Base-by-base conservation (phyloP, 192 early-diverging fungal genomes). In the Phycomyces nitens region DNA sequence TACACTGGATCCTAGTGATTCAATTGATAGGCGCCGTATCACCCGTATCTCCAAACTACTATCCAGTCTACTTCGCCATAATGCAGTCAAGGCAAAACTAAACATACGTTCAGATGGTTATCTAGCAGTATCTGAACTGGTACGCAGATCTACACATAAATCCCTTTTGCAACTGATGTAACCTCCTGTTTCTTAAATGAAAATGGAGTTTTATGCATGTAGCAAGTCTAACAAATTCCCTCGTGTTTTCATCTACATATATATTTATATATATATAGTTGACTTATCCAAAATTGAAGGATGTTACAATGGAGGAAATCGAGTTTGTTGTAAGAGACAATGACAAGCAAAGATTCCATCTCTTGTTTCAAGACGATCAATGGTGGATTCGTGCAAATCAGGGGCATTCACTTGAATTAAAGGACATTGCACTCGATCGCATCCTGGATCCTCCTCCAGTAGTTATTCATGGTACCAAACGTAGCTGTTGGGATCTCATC, bases 381-480 rank as follows among this genome's bases (percentile, higher is more conserved):
- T 90, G 84, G 82, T 80, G 64, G 55, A 92, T 97, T 50, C 76
- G 90, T 29, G 94, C 93, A 0, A 91, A 90, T 50, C 95, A 97
- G 71, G 95, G 95, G 6, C 95, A 97, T 68, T 84, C 77, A 39
- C 53, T 92, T 76, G 39, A 26, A 73, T 24, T 53, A 64, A 54
- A 69, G 70, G 53, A 71, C 76, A 49, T 47, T 73, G 34, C 56
- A 60, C 56, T 58, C 71, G 7, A 77, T 62, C 6, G n/a, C 24
- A 7, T 65, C 56, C 20, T 50, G n/a, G 38, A 56, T 16, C 69
- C 78, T 51, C 54, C 80, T 50, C 82, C 82, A 12, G 58, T 66
- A 6, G 84, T 81, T n/a, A 66, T 94, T 16, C 90, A 94, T 64
- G 92, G 90, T 21, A 94, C 92, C 12, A 78, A 68, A 70, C 52